Conservation (phyloP, 257 asterid species). For the Scutellaria minor region DNA sequence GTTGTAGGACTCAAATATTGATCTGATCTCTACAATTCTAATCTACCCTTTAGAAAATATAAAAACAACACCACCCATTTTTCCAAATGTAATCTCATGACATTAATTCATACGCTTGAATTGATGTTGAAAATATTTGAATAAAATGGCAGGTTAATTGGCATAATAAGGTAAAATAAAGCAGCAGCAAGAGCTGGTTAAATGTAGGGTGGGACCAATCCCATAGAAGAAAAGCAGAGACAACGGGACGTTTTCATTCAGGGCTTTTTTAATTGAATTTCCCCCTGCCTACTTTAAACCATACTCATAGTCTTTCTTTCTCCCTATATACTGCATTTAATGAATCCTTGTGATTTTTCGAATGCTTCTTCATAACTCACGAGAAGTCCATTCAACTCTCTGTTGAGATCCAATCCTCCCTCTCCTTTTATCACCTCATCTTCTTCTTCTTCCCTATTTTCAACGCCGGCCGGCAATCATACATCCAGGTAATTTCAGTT, state of each 20-base stretch:
- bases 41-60: background rate
- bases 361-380: conserved; percentile 50
- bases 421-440: background rate
- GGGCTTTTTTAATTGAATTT: conserved; percentile 9
- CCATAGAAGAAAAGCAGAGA: conserved; percentile 39
- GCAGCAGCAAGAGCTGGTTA: conserved; percentile 4
- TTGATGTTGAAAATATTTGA: background rate
- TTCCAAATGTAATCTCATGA: too few species aligned
- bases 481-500: conserved; percentile 29
- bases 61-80: too few species aligned
- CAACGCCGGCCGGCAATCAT: background rate
- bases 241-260: conserved; percentile 37
- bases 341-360: conserved; percentile 35
- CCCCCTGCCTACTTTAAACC: background rate
- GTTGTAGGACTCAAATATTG: too few species aligned
- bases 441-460: background rate
- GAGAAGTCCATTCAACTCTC: conserved; percentile 51
- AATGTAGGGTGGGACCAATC: conserved; percentile 30
- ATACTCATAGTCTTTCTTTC: background rate
- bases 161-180: background rate
- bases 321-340: conserved; percentile 46
- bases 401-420: conserved; percentile 45
- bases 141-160: background rate
- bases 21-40: background rate
- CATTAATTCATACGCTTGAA: too few species aligned